These are phyloP conservation scores for Cladophialophora psammophila DNA, from an alignment of 2,329 filamentous ascomycete species.

Conservation along the genomic window DNA sequence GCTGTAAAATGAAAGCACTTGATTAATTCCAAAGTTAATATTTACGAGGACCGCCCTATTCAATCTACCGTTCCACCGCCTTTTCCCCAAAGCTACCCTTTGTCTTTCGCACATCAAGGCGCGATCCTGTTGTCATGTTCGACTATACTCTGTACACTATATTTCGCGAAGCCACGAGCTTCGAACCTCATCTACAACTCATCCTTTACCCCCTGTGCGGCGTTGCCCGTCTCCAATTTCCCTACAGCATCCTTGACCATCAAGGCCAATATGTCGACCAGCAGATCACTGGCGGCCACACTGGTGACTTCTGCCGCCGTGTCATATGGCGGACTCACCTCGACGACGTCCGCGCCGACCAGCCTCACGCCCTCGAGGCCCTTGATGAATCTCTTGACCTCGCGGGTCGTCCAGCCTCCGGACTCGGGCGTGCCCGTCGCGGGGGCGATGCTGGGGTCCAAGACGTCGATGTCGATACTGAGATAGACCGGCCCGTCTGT, in stretches of 20 bases:
- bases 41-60: neutral
- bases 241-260: slow-evolving; percentile 41
- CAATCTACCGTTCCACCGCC: neutral
- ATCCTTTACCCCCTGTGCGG: slow-evolving; percentile 25
- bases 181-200: slow-evolving; percentile 21
- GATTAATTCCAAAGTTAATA: neutral
- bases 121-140: neutral
- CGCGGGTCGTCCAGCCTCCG: slow-evolving; percentile 42
- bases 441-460: slow-evolving; percentile 47
- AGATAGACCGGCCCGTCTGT: slow-evolving; percentile 53
- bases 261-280: slow-evolving; percentile 43
- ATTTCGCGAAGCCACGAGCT: neutral
- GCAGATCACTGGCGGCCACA: slow-evolving; percentile 44
- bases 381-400: slow-evolving; percentile 40
- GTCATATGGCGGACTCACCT: slow-evolving; percentile 41
- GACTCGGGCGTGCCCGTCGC: slow-evolving; percentile 44
- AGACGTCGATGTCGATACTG: slow-evolving; percentile 46
- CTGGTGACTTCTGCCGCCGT: slow-evolving; percentile 42
- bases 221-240: neutral
- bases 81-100: neutral
- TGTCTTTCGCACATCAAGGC: neutral
- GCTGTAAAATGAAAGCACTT: neutral
- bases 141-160: neutral
- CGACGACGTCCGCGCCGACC: slow-evolving; percentile 43
- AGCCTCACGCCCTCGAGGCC: slow-evolving; percentile 40